Conservation (phyloP, 257 asterid genomes). For the Nicotiana knightiana region DNA sequence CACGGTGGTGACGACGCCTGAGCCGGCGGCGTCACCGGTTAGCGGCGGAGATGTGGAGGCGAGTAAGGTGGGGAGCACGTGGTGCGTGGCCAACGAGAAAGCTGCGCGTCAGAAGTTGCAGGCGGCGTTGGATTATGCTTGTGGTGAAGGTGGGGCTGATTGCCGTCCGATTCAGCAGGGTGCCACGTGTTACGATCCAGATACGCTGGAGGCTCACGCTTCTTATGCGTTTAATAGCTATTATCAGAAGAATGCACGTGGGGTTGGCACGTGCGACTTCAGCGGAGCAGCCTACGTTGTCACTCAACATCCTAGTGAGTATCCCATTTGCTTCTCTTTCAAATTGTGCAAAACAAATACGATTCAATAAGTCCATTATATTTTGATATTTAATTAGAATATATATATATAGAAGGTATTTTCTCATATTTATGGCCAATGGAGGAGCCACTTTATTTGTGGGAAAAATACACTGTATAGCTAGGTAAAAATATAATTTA, state of each 20-base stretch:
- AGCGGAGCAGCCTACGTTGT: slow-evolving; percentile 72
- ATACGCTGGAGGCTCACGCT: slow-evolving; percentile 66
- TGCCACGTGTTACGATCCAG: slow-evolving; percentile 63
- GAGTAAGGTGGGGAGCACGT: slow-evolving; percentile 38
- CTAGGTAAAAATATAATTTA: too few relatives aligned
- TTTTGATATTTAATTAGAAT: background rate
- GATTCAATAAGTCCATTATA: background rate
- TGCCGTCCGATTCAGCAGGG: slow-evolving; percentile 74
- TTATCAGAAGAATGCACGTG: slow-evolving; percentile 65
- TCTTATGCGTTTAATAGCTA: slow-evolving; percentile 86
- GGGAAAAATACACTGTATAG: too few relatives aligned
- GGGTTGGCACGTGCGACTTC: slow-evolving; percentile 62
- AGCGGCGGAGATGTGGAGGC: slow-evolving; percentile 18
- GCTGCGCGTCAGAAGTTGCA: slow-evolving; percentile 41
- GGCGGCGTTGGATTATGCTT: slow-evolving; percentile 63
- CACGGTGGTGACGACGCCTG: slow-evolving; percentile 18
- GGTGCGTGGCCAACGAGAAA: slow-evolving; percentile 78
- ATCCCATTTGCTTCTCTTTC: background rate
- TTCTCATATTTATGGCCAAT: background rate
- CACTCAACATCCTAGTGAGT: slow-evolving; percentile 74
- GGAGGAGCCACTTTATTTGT: too few relatives aligned
- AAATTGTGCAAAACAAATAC: background rate
- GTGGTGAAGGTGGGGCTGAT: slow-evolving; percentile 81
- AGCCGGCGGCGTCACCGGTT: slow-evolving; percentile 11
- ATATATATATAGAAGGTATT: background rate